Conservation (phyloP, 2,329 filamentous ascomycete species). For the Claviceps capensis region DNA sequence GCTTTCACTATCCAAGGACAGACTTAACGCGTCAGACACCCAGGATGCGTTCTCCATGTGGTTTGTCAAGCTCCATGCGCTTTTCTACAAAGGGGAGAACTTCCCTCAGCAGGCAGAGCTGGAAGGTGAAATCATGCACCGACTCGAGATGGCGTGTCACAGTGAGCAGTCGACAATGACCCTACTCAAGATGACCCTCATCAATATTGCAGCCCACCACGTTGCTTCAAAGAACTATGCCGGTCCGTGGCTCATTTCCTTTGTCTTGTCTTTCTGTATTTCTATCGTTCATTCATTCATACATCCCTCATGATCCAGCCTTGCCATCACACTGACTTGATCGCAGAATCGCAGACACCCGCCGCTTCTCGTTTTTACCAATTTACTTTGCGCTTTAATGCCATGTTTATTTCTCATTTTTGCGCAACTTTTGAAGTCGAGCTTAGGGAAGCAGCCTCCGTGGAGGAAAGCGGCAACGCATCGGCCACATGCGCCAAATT, state of each 20-base stretch:
- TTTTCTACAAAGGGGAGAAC: constrained; percentile 64
- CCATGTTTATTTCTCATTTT: constrained; percentile 61
- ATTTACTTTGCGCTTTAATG: constrained; percentile 64
- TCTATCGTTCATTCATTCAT: no score
- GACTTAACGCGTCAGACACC: constrained; percentile 31
- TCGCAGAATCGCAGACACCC: constrained; percentile 31
- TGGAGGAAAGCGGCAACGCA: constrained; percentile 11
- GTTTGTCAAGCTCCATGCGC: constrained; percentile 77
- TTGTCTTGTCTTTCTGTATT: not conserved
- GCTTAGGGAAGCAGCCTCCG: constrained; percentile 28
- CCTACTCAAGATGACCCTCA: constrained; percentile 66
- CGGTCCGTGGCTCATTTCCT: constrained; percentile 16
- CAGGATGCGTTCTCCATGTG: constrained; percentile 58
- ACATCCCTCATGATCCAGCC: no score
- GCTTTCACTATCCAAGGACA: constrained; percentile 27
- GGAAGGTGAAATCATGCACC: constrained; percentile 72
- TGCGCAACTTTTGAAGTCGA: constrained; percentile 58
- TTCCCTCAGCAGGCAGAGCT: constrained; percentile 68
- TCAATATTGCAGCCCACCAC: constrained; percentile 76
- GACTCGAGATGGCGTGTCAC: constrained; percentile 60
- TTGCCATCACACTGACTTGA: not conserved
- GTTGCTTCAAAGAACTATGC: constrained; percentile 35
- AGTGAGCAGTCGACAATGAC: constrained; percentile 49
- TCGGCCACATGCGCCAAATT: constrained; percentile 12
- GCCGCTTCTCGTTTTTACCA: constrained; percentile 35